Evolutionary conservation across 768 basidiomycete species (phyloP), one percentile per base, ranked within the genome.

Genomic region (Crassisporium funariophilum): DNA sequence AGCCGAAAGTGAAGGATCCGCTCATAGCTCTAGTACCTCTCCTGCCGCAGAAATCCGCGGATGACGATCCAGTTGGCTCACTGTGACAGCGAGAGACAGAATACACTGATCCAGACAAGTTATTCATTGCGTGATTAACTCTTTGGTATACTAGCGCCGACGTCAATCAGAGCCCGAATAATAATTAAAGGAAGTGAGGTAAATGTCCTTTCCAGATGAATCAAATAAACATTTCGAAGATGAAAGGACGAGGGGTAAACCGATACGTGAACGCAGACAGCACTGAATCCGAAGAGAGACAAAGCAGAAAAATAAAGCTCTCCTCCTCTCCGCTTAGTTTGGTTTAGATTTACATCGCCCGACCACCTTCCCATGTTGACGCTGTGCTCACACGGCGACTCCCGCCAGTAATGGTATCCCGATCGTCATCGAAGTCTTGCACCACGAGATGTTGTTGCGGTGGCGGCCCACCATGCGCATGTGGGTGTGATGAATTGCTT

Each of bases 331-430:
- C 36, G 55, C 17, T 49, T 52, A 46, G 33, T 40, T 48, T 44
- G 51, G 44, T 36, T 51, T 53, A 54, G 56, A 56, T 58, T 69
- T 69, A 77, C 65, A 77, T 13, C 49, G 73, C 76, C 44, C 52
- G 54, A 21, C 67, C 68, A 11, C 71, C 72, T 36, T 72, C 68
- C 74, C 73, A 75, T 34, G 68, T 65, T 16, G 63, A 50, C 34
- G 55, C 53, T 49, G 56, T 15, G 13, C 49, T 41, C 40, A 53
- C 53, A 35, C 52, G 52, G 53, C 60, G 52, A 45, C 55, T 44
- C 16, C 53, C 57, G 48, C 62, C 54, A 15, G 58, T 63, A 45
- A 66, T 53, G 21, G 61, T 72, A 33, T 39, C 53, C 37, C 52
- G 50, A 50, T 68, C 70, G 47, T 66, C 64, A 35, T 63, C 59